These are phyloP conservation scores for Saccharomycopsis vini DNA, from an alignment of 805 yeast genomes.

Conservation along the genomic window DNA sequence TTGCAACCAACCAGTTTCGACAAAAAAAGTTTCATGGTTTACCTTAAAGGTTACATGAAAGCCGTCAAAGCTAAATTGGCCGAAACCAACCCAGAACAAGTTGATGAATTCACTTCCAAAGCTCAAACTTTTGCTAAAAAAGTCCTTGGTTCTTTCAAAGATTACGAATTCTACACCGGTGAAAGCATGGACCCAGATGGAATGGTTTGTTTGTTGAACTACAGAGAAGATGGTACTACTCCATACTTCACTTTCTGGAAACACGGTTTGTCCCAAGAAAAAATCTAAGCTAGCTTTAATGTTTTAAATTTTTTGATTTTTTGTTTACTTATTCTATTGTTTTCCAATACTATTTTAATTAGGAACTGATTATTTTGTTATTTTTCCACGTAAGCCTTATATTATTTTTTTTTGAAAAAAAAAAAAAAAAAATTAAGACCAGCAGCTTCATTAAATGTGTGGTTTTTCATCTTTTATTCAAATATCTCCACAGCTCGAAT, in stretches of 20 bases:
- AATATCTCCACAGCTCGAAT: too few species aligned
- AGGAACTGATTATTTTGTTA: too few species aligned
- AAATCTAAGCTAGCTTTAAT: conserved; percentile 54
- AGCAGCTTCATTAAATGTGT: too few species aligned
- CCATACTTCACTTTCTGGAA: conserved; percentile 98
- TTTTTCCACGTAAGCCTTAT: too few species aligned
- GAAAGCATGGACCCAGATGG: conserved; percentile 99
- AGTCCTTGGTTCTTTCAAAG: conserved; percentile 89
- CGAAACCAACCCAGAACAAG: conserved; percentile 81
- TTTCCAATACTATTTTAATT: too few species aligned
- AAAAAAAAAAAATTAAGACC: too few species aligned
- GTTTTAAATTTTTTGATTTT: conserved; percentile 10
- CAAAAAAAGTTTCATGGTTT: conserved; percentile 94
- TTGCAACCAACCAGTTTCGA: conserved; percentile 92
- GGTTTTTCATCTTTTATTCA: too few species aligned
- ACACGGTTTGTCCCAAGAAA: conserved; percentile 87
- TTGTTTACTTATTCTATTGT: too few species aligned
- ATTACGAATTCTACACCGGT: conserved; percentile 99
- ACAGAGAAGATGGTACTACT: conserved; percentile 99
- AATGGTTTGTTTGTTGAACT: conserved; percentile 95
- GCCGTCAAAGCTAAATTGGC: conserved; percentile 82
- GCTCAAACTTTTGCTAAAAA: conserved; percentile 95
- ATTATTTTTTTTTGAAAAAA: too few species aligned
- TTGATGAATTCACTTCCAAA: conserved; percentile 92
- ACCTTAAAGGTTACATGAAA: conserved; percentile 99